Evolutionary conservation across 163 green algal genomes (phyloP).

Genomic region (Smithsoniella earleae): DNA sequence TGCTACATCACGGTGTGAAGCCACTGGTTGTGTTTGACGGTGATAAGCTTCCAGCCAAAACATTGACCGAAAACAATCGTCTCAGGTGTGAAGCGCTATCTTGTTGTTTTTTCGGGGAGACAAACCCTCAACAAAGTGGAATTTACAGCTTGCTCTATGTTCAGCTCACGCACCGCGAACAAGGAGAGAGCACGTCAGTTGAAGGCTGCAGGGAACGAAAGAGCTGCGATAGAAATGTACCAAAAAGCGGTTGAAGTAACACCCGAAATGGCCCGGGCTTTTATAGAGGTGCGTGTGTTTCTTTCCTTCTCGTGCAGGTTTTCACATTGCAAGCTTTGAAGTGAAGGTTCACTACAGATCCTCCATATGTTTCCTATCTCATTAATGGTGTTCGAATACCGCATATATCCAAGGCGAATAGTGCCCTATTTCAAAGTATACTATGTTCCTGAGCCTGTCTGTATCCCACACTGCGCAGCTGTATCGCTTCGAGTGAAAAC

Average conservation of each 20-base stretch:
- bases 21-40: slow-evolving; percentile 93
- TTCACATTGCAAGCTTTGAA: too few relatives aligned
- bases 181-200: slow-evolving; percentile 54
- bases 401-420: too few relatives aligned
- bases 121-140: too few relatives aligned
- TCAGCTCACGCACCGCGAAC: slow-evolving; percentile 57
- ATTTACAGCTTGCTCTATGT: background rate
- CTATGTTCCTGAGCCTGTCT: background rate
- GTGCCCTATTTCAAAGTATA: background rate
- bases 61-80: background rate
- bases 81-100: slow-evolving; percentile 1
- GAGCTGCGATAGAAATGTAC: slow-evolving; percentile 79
- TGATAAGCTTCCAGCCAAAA: slow-evolving; percentile 81
- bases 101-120: background rate
- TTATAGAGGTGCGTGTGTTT: slow-evolving; percentile 52
- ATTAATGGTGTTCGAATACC: too few relatives aligned
- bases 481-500: background rate
- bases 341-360: too few relatives aligned
- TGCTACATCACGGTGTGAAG: slow-evolving; percentile 59
- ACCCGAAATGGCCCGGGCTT: slow-evolving; percentile 62
- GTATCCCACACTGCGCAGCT: background rate
- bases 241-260: slow-evolving; percentile 82
- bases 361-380: too few relatives aligned
- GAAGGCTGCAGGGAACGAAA: slow-evolving; percentile 59
- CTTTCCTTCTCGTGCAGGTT: background rate